These are phyloP conservation scores for Mucuna pruriens DNA, from an alignment of 306 rosid species.

Conservation along the genomic window DNA sequence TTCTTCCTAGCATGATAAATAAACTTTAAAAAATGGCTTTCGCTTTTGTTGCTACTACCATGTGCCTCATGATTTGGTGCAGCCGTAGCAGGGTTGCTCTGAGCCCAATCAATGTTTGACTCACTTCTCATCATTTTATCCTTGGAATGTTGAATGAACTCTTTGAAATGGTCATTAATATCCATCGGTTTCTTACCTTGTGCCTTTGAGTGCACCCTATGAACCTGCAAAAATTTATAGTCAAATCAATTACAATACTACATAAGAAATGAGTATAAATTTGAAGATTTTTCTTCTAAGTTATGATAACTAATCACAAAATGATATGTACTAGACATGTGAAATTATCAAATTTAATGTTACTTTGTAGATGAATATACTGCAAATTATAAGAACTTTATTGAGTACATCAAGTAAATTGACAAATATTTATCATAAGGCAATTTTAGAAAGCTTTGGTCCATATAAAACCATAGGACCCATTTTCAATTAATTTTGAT, in stretches of 20 bases:
- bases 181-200: too few relatives aligned
- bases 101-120: conserved; percentile 41
- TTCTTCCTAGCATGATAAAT: conserved; percentile 50
- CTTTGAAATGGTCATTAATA: conserved; percentile 48
- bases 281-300: not conserved
- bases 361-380: not conserved
- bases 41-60: conserved; percentile 35
- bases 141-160: conserved; percentile 47
- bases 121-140: conserved; percentile 43
- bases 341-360: not conserved
- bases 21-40: conserved; percentile 46
- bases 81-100: conserved; percentile 20
- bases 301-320: not conserved
- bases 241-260: conserved; percentile 26
- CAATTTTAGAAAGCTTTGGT: conserved; percentile 8
- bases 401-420: not conserved
- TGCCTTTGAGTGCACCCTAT: not conserved
- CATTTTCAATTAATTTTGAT: not conserved
- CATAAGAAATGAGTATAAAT: not conserved
- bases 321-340: not conserved
- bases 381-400: conserved; percentile 10
- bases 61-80: conserved; percentile 25
- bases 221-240: conserved; percentile 28
- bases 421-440: not conserved
- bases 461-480: not conserved